These are phyloP conservation scores for Fusarium beomiforme DNA, from an alignment of 2,329 filamentous ascomycete species.

Conservation along the genomic window DNA sequence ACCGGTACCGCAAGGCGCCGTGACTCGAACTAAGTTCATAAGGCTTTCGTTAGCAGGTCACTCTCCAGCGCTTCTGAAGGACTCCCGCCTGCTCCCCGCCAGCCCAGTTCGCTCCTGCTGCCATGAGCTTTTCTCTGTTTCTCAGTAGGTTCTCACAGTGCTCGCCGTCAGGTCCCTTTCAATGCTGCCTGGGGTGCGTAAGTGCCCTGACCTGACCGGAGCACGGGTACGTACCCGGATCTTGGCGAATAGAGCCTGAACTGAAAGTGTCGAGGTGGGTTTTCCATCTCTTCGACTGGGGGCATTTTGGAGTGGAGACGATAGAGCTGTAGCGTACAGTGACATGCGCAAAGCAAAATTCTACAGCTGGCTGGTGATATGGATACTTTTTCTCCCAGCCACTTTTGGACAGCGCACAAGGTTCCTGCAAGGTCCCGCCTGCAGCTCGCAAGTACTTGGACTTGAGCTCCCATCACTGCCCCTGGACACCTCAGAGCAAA, in stretches of 20 bases:
- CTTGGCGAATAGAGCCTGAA: conserved; percentile 28
- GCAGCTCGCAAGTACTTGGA: conserved; percentile 14
- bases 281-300: conserved; percentile 35
- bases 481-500: conserved; percentile 7
- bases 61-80: conserved; percentile 1
- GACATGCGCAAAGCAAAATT: background rate
- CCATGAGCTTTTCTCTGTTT: background rate
- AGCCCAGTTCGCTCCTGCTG: conserved; percentile 5
- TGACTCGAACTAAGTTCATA: conserved; percentile 28
- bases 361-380: background rate
- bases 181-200: conserved; percentile 17
- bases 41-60: conserved; percentile 22
- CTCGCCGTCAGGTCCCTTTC: conserved; percentile 7
- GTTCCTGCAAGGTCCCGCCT: conserved; percentile 27
- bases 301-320: conserved; percentile 25
- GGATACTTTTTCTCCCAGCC: conserved; percentile 18
- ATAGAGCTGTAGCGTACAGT: conserved; percentile 20
- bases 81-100: background rate
- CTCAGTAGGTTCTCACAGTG: background rate
- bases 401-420: background rate
- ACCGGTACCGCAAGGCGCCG: background rate
- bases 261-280: conserved; percentile 19
- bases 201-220: conserved; percentile 33
- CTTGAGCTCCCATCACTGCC: conserved; percentile 9
- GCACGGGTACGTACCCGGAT: conserved; percentile 31